Percentiles rank a stretch among this genome's conserved stretches.
These are phyloP conservation scores for Fusarium cyanostomum DNA, from an alignment of 2,329 filamentous ascomycete species.

Conservation along the genomic window DNA sequence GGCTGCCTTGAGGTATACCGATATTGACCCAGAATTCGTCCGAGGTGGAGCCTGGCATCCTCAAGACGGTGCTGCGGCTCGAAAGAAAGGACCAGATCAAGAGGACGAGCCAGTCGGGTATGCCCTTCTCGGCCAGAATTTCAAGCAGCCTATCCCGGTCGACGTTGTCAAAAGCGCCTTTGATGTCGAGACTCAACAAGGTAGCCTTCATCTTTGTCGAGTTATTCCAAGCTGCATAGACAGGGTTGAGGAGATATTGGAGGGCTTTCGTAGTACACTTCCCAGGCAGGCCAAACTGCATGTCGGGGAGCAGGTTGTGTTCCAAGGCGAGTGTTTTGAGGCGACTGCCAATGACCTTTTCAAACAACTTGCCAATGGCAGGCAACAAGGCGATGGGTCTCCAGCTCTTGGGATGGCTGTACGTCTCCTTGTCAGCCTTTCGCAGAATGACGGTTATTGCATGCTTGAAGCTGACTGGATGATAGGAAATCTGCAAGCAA, in stretches of 20 bases:
- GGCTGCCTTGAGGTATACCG: slow-evolving; percentile 19
- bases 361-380: slow-evolving; percentile 3
- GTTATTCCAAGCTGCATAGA: not conserved
- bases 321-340: not conserved
- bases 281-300: slow-evolving; percentile 5
- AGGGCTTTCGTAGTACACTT: slow-evolving; percentile 6
- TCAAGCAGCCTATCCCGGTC: not conserved
- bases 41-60: not conserved
- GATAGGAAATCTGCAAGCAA: slow-evolving; percentile 6
- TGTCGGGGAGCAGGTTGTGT: not conserved
- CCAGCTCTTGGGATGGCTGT: slow-evolving; percentile 11
- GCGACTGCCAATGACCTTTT: slow-evolving; percentile 6
- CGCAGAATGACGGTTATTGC: slow-evolving; percentile 3
- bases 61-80: not conserved
- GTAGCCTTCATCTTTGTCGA: not conserved
- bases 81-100: slow-evolving; percentile 10
- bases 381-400: slow-evolving; percentile 14
- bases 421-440: slow-evolving; percentile 8
- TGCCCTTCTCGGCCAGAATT: not conserved
- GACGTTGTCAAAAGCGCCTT: slow-evolving; percentile 6
- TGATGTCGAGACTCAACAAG: slow-evolving; percentile 9
- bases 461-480: slow-evolving; percentile 10
- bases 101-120: slow-evolving; percentile 5
- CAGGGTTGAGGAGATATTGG: not conserved
- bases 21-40: slow-evolving; percentile 1